Base-by-base conservation (phyloP, 306 rosid species). In the Cucurbita ficifolia region DNA sequence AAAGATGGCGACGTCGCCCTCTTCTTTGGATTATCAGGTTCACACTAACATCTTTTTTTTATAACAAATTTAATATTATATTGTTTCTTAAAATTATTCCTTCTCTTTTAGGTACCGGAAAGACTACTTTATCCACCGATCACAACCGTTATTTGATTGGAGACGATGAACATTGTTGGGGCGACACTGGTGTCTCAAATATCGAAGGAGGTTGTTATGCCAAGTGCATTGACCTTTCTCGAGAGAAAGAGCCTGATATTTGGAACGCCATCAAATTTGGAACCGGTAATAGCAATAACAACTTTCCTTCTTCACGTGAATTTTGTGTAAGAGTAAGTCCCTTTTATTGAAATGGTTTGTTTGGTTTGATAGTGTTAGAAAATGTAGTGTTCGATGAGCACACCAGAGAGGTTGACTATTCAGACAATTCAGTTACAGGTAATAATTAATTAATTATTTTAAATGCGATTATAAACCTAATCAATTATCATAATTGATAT, bases 381-480 rank as follows among this genome's bases (percentile, higher is more conserved):
- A 92, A 92, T 43, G 88, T 92, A 39, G 92, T 92, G 72, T 92
- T 92, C 75, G 97, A 92, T 63, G 97, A 92, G 84, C 90, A 86
- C 69, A 83, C 88, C 0, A 73, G 97, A 52, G 96, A 88, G 21
- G 92, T 92, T 52, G 96, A 92, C 78, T 92, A 79, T 73, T 3
- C 82, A n/a, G 96, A 92, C 77, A 89, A 85, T 29, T 88, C 96
- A 54, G 97, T 92, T 73, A 92, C 97, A 81, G 97, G 97, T 89
- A 83, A 1, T 48, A 48, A 4, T 5, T 0, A 49, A 49, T 14
- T 3, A 16, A 48, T 13, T n/a, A n/a, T n/a, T n/a, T n/a, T n/a
- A 29, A 29, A 29, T 29, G 33, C 29, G 29, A 24, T 24, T 24
- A 24, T 24, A 24, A 24, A 24, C 29, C 2, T 2, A 29, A 29